Base-by-base conservation (phyloP, 805 yeast genomes). In the Candida germanica region DNA sequence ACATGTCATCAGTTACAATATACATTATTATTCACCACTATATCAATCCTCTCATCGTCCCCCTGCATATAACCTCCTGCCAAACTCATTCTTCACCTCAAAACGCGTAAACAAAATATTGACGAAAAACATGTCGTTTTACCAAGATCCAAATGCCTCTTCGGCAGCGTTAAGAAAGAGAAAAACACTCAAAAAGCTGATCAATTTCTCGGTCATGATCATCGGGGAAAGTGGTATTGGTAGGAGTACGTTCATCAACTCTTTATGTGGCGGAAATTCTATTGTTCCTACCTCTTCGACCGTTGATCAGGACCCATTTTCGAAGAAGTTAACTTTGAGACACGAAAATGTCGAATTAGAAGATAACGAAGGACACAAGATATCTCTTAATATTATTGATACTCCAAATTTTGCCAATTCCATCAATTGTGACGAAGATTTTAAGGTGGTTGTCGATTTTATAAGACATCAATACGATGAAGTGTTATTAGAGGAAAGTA, bases 221-320 rank as follows among this genome's bases (percentile, higher is more conserved):
- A 81, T 87, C 38, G 97, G 96, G 28, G 83, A 85, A 54, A 77
- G 82, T 31, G 97, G 97, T 2, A 67, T 80, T 30, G 96, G 96
- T 12, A 76, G 96, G 57, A 83, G 95, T n/a, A 88, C 96, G 4
- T 83, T 88, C 51, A 86, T 89, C 57, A 88, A 89, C 65, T 83
- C 95, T 24, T 69, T 88, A 36, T 88, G 96, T 64, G 95, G 85
- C 41, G 93, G 88, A 46, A 80, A 83, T 48, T 51, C 64, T 26
- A 88, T 88, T 25, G 91, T 84, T 9, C 87, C 83, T 27, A 71
- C 80, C 0, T 76, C 85, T 2, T 73, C 81, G 20, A 79, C 87
- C 1, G 66, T 74, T 10, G 71, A 73, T 18, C 79, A 80, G 24
- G 87, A 81, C 46, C 66, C 75, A 6, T 64, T 56, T 42, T 42